phyloP scores from a whole-genome alignment of 352 stramenopile species.

The Hyaloperonospora arabidopsidis region DNA sequence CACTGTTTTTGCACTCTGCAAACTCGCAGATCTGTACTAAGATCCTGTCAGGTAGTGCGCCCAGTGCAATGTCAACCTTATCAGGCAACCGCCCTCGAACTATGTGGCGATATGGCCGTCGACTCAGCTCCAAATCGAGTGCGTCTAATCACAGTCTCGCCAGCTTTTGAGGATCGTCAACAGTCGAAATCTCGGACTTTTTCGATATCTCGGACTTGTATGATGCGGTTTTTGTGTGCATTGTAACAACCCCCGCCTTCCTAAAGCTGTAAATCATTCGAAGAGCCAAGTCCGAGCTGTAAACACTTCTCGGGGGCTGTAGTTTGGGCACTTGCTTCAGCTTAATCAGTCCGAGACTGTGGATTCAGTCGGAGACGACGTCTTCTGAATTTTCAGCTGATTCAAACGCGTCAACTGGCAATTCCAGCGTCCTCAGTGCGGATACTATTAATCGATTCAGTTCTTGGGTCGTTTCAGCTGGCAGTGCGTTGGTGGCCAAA shows the following conservation, averaged over 20 bases:
- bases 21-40: slow-evolving; percentile 42
- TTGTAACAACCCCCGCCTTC: slow-evolving; percentile 10
- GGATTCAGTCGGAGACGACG: slow-evolving; percentile 8
- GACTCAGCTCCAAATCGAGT: slow-evolving; percentile 20
- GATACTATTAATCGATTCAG: slow-evolving; percentile 11
- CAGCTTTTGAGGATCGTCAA: slow-evolving; percentile 25
- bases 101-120: slow-evolving; percentile 19
- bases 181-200: slow-evolving; percentile 10
- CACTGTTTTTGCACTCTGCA: slow-evolving; percentile 12
- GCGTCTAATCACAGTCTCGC: slow-evolving; percentile 28
- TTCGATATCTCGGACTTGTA: slow-evolving; percentile 12
- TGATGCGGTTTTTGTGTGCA: slow-evolving; percentile 9
- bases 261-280: slow-evolving; percentile 24
- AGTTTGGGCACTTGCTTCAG: slow-evolving; percentile 22
- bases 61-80: slow-evolving; percentile 11
- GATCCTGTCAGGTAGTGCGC: slow-evolving; percentile 32
- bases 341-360: slow-evolving; percentile 11
- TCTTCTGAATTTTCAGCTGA: slow-evolving; percentile 1
- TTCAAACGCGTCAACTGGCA: slow-evolving; percentile 12
- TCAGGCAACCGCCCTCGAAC: slow-evolving; percentile 26
- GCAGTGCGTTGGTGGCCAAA: too few species aligned
- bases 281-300: slow-evolving; percentile 24
- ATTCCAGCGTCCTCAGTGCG: slow-evolving; percentile 7
- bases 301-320: slow-evolving; percentile 23
- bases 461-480: slow-evolving; percentile 10